Evolutionary conservation across 1,284 basidiomycete species (phyloP).

Genomic region (Ceratobasidium theobromae): DNA sequence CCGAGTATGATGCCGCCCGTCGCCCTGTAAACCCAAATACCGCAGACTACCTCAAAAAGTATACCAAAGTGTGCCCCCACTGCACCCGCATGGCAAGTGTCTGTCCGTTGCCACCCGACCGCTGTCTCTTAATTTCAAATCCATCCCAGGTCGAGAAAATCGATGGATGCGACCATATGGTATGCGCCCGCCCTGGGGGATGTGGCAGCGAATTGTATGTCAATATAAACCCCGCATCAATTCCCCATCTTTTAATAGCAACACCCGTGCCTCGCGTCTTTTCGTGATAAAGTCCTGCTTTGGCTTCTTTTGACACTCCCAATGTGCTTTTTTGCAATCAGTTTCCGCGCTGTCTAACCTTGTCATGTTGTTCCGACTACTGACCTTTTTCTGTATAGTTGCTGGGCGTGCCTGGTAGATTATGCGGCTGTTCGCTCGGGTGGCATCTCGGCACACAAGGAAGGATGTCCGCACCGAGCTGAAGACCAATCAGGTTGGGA

Average conservation of each 20-base stretch:
- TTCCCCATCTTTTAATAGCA: no score
- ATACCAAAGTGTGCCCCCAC: constrained; percentile 24
- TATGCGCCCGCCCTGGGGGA: constrained; percentile 13
- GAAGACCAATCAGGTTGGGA: background rate
- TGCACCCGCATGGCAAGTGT: constrained; percentile 15
- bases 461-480: background rate
- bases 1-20: constrained; percentile 17
- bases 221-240: no score
- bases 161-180: constrained; percentile 33
- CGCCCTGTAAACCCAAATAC: constrained; percentile 2
- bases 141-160: constrained; percentile 24
- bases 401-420: constrained; percentile 6
- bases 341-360: background rate
- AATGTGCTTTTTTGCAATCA: background rate
- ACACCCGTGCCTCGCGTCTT: background rate
- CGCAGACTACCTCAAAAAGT: constrained; percentile 1
- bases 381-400: background rate
- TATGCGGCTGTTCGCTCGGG: background rate
- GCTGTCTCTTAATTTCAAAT: background rate
- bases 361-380: background rate
- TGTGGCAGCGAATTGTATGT: constrained; percentile 32
- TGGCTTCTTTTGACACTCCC: background rate
- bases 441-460: background rate
- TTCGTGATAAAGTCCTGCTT: background rate
- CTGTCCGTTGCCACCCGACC: no score